These are phyloP conservation scores for Carex pumila DNA, from an alignment of 176 grass and related monocot genomes.

Conservation along the genomic window DNA sequence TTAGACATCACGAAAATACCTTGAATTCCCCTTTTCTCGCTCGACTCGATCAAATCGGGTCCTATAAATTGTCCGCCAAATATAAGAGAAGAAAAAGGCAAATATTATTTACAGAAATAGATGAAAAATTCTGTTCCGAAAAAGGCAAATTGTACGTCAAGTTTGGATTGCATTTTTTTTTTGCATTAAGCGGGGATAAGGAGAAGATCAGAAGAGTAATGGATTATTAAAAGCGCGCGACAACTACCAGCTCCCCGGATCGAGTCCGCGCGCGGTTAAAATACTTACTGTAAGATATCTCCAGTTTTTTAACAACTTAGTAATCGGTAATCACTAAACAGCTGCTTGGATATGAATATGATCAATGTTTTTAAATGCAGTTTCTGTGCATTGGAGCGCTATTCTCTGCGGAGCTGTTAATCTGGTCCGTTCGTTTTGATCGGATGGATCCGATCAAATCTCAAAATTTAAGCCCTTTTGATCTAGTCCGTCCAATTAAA, in stretches of 20 bases:
- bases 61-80: not conserved
- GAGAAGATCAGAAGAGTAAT: not conserved
- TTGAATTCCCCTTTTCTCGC: not conserved
- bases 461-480: too few species aligned
- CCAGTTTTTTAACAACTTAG: not conserved
- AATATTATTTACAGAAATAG: not conserved
- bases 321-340: too few species aligned
- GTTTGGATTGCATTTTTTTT: not conserved
- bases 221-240: not conserved
- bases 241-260: not conserved
- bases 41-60: not conserved
- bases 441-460: too few species aligned
- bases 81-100: not conserved
- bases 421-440: too few species aligned
- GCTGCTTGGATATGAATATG: too few species aligned
- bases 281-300: not conserved
- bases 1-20: not conserved
- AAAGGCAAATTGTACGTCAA: too few species aligned
- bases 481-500: too few species aligned
- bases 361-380: too few species aligned
- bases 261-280: conserved; percentile 1
- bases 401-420: too few species aligned
- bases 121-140: not conserved
- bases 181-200: not conserved
- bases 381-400: too few species aligned